Evolutionary conservation across 139 green algal species (phyloP).

Genomic region (Diplosphaera chodatii): DNA sequence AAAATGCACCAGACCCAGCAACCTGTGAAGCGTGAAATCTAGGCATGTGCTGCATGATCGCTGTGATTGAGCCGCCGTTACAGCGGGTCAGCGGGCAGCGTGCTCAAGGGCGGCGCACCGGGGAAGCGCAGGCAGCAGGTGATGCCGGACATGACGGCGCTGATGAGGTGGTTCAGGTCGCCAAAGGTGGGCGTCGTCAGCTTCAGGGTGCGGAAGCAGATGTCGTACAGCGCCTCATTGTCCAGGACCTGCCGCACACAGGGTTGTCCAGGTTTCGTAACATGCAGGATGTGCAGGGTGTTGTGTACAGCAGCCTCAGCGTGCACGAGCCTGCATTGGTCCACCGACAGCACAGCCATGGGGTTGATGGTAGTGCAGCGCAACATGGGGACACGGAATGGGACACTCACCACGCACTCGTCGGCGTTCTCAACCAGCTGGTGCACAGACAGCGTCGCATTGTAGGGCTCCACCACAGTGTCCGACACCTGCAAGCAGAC

Average conservation of each 20-base stretch:
- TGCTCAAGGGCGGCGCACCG: not conserved
- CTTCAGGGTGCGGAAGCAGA: constrained; percentile 26
- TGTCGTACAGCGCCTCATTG: constrained; percentile 79
- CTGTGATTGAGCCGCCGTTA: too few relatives aligned
- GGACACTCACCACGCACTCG: constrained; percentile 81
- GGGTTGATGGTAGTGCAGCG: too few relatives aligned
- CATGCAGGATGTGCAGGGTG: too few relatives aligned
- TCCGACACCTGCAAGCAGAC: constrained; percentile 20
- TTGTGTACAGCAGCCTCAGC: too few relatives aligned
- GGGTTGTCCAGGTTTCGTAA: too few relatives aligned
- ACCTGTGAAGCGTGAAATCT: too few relatives aligned
- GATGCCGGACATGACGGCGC: not conserved
- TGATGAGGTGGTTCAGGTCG: not conserved
- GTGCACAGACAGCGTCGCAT: constrained; percentile 56
- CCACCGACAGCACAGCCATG: too few relatives aligned
- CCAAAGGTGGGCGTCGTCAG: not conserved
- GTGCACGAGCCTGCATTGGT: too few relatives aligned
- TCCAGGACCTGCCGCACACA: constrained; percentile 43
- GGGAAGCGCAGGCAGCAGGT: constrained; percentile 92
- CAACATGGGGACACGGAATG: too few relatives aligned
- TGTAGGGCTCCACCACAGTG: constrained; percentile 84
- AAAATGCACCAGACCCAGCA: too few relatives aligned
- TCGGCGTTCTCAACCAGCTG: constrained; percentile 67
- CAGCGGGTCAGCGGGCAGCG: too few relatives aligned
- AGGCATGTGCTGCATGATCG: too few relatives aligned